A percentile compares a stretch with the other conserved stretches of the same genome.
Conservation (phyloP, 106 monocot genomes). For the Allium fistulosum region DNA sequence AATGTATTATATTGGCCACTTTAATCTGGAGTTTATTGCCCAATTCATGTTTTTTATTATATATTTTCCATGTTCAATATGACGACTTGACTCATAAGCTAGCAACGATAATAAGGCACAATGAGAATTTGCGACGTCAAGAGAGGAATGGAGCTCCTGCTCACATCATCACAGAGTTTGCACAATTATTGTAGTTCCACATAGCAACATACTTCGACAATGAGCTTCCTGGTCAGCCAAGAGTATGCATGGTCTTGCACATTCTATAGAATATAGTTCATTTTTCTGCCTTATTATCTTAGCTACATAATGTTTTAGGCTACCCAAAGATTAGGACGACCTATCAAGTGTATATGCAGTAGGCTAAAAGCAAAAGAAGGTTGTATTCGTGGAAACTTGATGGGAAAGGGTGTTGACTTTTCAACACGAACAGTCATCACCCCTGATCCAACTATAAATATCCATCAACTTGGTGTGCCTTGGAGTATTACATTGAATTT, state of each 20-base stretch:
- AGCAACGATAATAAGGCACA: constrained; percentile 94
- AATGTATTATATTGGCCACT: background rate
- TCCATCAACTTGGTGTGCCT: constrained; percentile 83
- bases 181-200: constrained; percentile 90
- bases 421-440: constrained; percentile 94
- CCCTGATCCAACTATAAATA: constrained; percentile 93
- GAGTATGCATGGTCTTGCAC: constrained; percentile 32
- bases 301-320: constrained; percentile 29
- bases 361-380: constrained; percentile 99
- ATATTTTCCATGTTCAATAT: constrained; percentile 18
- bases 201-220: constrained; percentile 99
- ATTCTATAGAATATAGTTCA: too few species aligned
- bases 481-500: constrained; percentile 96
- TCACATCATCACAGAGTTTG: constrained; percentile 97
- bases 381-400: constrained; percentile 93
- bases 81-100: constrained; percentile 99
- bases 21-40: background rate
- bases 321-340: constrained; percentile 84
- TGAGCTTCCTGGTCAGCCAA: constrained; percentile 97
- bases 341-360: constrained; percentile 93
- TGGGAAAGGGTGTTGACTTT: constrained; percentile 95
- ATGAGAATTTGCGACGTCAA: constrained; percentile 88
- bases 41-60: background rate
- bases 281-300: too few species aligned
- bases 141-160: constrained; percentile 98